Percentiles rank a stretch among this genome's conserved stretches.
phyloP scores from a whole-genome alignment of 192 early-diverging fungal genomes.

The Cladochytrium replicatum region DNA sequence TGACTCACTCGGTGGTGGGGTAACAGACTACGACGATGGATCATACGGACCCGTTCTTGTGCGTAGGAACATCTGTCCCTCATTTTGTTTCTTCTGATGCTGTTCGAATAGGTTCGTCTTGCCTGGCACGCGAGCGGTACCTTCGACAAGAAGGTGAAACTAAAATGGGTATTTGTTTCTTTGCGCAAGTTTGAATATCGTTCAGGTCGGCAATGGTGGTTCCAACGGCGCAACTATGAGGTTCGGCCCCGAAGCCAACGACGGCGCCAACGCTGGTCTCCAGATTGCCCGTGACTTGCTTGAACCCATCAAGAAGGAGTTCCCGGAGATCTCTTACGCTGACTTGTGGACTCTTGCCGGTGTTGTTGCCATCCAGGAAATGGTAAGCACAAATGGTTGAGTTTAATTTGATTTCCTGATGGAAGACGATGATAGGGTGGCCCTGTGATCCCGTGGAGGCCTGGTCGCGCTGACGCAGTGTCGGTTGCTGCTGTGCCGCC shows the following conservation, averaged over 20 bases:
- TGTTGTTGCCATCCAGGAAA: slow-evolving; percentile 53
- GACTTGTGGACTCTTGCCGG: slow-evolving; percentile 69
- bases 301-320: slow-evolving; percentile 52
- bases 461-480: slow-evolving; percentile 30
- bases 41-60: slow-evolving; percentile 55
- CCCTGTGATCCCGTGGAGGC: slow-evolving; percentile 51
- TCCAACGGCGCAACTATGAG: slow-evolving; percentile 68
- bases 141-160: slow-evolving; percentile 36
- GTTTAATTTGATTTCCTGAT: neutral
- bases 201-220: slow-evolving; percentile 44
- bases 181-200: too few relatives aligned
- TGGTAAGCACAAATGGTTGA: slow-evolving; percentile 15
- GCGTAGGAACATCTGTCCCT: too few relatives aligned
- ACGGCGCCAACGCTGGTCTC: slow-evolving; percentile 59
- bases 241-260: slow-evolving; percentile 36
- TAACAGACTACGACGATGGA: slow-evolving; percentile 50
- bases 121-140: slow-evolving; percentile 63
- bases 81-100: too few relatives aligned
- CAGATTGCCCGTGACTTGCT: slow-evolving; percentile 29
- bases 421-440: slow-evolving; percentile 28
- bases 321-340: slow-evolving; percentile 54
- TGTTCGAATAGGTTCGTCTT: too few relatives aligned
- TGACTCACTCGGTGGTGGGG: slow-evolving; percentile 1
- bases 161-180: neutral
- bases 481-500: slow-evolving; percentile 28